These are phyloP conservation scores for Stachybotrys chartarum DNA, from an alignment of 2,329 filamentous ascomycete species.

Conservation along the genomic window DNA sequence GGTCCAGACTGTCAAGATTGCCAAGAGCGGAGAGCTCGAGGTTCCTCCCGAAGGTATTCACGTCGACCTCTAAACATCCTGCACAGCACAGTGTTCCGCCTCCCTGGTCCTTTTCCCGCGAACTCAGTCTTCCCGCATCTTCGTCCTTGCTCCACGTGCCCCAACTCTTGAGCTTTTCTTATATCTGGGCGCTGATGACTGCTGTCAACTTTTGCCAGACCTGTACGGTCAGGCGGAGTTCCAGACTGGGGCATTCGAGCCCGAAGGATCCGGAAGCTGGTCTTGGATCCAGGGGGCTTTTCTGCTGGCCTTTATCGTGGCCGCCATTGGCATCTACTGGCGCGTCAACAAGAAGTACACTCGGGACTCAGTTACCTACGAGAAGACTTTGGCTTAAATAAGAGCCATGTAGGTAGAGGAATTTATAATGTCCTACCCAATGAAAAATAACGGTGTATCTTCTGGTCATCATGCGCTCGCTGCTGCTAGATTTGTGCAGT, in stretches of 20 bases:
- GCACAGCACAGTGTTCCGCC: background rate
- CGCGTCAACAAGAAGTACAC: conserved; percentile 34
- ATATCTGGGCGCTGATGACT: conserved; percentile 25
- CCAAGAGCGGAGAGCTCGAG: conserved; percentile 76
- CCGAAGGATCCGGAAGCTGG: conserved; percentile 9
- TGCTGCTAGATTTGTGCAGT: too few relatives aligned
- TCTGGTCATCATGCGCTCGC: too few relatives aligned
- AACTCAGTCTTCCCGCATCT: background rate
- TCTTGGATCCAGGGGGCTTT: conserved; percentile 42
- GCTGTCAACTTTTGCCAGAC: conserved; percentile 16
- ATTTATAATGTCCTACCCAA: too few relatives aligned
- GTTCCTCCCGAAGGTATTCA: conserved; percentile 90
- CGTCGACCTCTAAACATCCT: conserved; percentile 66
- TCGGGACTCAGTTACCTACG: conserved; percentile 26
- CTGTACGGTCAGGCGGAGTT: conserved; percentile 15
- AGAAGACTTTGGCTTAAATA: conserved; percentile 36
- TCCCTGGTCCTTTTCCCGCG: background rate
- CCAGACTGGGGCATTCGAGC: background rate
- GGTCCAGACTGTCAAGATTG: conserved; percentile 62
- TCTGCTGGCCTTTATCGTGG: conserved; percentile 41
- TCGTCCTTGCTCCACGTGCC: conserved; percentile 11
- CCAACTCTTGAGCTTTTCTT: conserved; percentile 1
- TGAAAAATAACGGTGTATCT: too few relatives aligned
- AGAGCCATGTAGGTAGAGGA: background rate
- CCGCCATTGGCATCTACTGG: conserved; percentile 36